Conservation (phyloP, 2,329 filamentous ascomycete species). For the Fusarium dimerum region DNA sequence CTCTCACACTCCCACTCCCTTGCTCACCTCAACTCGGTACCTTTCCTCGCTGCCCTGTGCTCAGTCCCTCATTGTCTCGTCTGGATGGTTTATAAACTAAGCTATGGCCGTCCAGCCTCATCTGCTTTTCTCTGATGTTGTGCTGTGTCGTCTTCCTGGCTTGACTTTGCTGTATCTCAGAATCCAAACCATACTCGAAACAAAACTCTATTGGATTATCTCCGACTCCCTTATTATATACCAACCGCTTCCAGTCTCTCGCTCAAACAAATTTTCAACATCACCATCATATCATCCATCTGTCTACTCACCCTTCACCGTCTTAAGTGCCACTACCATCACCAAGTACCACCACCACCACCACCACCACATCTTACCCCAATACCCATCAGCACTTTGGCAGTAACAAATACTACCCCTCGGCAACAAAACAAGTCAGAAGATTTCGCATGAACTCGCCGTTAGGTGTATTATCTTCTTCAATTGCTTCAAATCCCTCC, state of each 20-base stretch:
- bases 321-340: background rate
- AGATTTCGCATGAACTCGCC: background rate
- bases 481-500: background rate
- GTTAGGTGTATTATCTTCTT: background rate
- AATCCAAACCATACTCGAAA: too few species aligned
- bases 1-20: background rate
- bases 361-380: too few species aligned
- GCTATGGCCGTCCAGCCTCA: constrained; percentile 21
- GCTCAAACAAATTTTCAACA: background rate
- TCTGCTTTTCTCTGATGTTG: constrained; percentile 1
- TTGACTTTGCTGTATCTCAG: too few species aligned
- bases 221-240: background rate
- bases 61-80: constrained; percentile 4
- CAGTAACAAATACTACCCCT: background rate
- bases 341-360: too few species aligned
- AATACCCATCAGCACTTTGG: too few species aligned
- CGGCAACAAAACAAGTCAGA: background rate
- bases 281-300: background rate
- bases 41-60: background rate
- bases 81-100: constrained; percentile 26
- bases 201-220: too few species aligned
- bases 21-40: background rate
- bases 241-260: constrained; percentile 1
- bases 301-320: background rate
- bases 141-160: too few species aligned